These are phyloP conservation scores for Exophiala lecanii-corni DNA, from an alignment of 2,329 filamentous ascomycete species.

Conservation along the genomic window DNA sequence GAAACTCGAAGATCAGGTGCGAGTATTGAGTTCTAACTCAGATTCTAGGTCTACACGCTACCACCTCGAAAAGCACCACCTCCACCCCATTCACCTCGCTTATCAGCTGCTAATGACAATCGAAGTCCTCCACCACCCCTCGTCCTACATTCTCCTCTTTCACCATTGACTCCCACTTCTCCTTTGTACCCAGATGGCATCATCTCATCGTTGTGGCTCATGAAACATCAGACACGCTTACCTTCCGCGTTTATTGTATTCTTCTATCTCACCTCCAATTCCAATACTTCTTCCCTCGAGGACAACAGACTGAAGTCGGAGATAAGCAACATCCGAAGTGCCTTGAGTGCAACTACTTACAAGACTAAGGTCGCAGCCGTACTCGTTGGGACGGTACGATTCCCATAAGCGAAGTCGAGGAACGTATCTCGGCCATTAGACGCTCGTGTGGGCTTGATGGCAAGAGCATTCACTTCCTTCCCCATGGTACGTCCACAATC, in stretches of 20 bases:
- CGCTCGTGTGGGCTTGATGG: slow-evolving; percentile 74
- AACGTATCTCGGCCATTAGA: slow-evolving; percentile 74
- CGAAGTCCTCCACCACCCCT: slow-evolving; percentile 46
- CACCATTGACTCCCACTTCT: slow-evolving; percentile 79
- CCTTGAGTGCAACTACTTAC: slow-evolving; percentile 57
- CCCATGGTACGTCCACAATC: slow-evolving; percentile 63
- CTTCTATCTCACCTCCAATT: slow-evolving; percentile 69
- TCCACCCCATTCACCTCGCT: slow-evolving; percentile 47
- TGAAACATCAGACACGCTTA: slow-evolving; percentile 80
- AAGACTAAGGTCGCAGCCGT: slow-evolving; percentile 74
- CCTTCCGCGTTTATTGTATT: slow-evolving; percentile 78
- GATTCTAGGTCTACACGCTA: slow-evolving; percentile 47
- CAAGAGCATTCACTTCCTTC: slow-evolving; percentile 80
- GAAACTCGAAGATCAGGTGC: background rate
- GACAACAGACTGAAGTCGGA: slow-evolving; percentile 87
- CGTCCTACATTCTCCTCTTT: slow-evolving; percentile 84
- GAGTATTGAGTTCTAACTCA: slow-evolving; percentile 24
- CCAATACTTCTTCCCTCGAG: slow-evolving; percentile 67
- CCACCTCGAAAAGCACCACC: slow-evolving; percentile 61
- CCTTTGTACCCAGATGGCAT: slow-evolving; percentile 84
- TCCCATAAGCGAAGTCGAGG: slow-evolving; percentile 59
- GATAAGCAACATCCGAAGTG: slow-evolving; percentile 69
- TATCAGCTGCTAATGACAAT: slow-evolving; percentile 42
- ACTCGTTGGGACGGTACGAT: slow-evolving; percentile 66
- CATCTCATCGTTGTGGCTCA: slow-evolving; percentile 74